A percentile compares a stretch with the other conserved stretches of the same genome.
These are phyloP conservation scores for Geum urbanum DNA, from an alignment of 306 rosid genomes.

Conservation along the genomic window DNA sequence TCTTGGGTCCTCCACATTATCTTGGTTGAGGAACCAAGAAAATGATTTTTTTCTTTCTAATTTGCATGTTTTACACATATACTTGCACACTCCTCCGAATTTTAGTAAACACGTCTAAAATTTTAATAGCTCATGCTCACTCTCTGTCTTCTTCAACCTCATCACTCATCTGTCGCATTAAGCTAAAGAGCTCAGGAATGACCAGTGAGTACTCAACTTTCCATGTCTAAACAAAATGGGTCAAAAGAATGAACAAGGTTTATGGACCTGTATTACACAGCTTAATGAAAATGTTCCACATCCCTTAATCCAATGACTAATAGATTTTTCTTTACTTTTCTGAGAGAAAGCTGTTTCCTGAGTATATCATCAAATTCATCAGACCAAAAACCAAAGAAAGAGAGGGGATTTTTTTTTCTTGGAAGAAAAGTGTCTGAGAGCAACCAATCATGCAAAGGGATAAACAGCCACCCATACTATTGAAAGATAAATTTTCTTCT, in stretches of 20 bases:
- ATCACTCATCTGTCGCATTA: too few relatives aligned
- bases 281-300: neutral
- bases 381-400: neutral
- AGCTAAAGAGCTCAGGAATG: too few relatives aligned
- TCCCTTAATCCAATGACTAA: too few relatives aligned
- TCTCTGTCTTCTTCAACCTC: too few relatives aligned
- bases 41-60: too few relatives aligned
- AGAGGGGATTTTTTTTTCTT: neutral
- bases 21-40: neutral
- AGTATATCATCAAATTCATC: too few relatives aligned
- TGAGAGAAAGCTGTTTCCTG: too few relatives aligned
- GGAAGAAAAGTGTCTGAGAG: neutral
- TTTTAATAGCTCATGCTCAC: too few relatives aligned
- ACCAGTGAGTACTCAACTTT: too few relatives aligned
- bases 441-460: neutral
- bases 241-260: neutral
- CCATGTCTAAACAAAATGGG: too few relatives aligned
- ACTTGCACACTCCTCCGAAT: neutral
- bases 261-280: neutral
- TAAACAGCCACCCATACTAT: constrained; percentile 13
- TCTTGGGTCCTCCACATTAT: neutral
- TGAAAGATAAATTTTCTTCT: constrained; percentile 17
- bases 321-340: too few relatives aligned
- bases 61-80: neutral
- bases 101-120: too few relatives aligned